Conservation (phyloP, 306 rosid species). For the Begonia loranthoides region DNA sequence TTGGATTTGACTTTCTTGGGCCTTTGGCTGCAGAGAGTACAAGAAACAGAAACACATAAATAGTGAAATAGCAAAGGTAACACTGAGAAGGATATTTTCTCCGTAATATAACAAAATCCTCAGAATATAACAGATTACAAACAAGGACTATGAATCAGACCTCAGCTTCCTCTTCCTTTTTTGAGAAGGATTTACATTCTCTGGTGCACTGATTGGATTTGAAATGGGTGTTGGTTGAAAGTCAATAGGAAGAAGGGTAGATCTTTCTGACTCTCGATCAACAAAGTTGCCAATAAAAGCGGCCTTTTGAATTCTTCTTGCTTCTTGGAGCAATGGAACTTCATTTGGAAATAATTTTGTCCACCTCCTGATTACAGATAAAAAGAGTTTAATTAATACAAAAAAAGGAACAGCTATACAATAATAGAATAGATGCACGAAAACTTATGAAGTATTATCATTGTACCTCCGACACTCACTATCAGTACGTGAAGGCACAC, state of each 20-base stretch:
- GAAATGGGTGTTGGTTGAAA: conserved; percentile 36
- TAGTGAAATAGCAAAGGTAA: neutral
- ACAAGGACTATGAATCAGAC: conserved; percentile 15
- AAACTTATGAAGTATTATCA: no score
- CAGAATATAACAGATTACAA: conserved; percentile 1
- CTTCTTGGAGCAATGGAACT: conserved; percentile 52
- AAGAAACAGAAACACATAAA: neutral
- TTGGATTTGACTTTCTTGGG: conserved; percentile 19
- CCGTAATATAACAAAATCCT: conserved; percentile 4
- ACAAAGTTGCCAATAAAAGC: conserved; percentile 61
- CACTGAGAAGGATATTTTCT: neutral
- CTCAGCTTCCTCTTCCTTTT: conserved; percentile 29
- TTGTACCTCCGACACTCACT: conserved; percentile 78
- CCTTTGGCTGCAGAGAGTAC: conserved; percentile 24
- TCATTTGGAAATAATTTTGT: conserved; percentile 54
- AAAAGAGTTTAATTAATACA: neutral
- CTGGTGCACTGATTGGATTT: conserved; percentile 13
- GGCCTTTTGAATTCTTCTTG: conserved; percentile 46
- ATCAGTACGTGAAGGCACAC: conserved; percentile 79
- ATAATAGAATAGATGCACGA: no score
- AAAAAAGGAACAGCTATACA: no score
- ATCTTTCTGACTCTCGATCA: conserved; percentile 81
- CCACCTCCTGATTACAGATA: conserved; percentile 57
- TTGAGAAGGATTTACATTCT: conserved; percentile 10
- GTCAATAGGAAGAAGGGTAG: conserved; percentile 49